phyloP scores from a whole-genome alignment of 2,329 filamentous ascomycete genomes.

The Ophiostoma quercus region DNA sequence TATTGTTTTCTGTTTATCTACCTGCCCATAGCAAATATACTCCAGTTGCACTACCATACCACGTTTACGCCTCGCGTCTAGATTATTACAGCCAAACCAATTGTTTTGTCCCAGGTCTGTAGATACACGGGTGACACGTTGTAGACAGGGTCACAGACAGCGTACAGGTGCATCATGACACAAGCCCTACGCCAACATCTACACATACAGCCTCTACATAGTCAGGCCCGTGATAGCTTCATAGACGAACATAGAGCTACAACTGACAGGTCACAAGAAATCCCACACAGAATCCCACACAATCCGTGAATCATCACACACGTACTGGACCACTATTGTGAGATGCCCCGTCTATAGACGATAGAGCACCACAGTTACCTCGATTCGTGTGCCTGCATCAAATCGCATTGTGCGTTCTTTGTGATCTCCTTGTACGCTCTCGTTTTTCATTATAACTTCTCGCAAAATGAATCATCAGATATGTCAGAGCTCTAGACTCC shows the following conservation, averaged over 20 bases:
- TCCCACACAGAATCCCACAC: neutral
- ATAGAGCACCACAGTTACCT: constrained; percentile 10
- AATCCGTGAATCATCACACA: constrained; percentile 4
- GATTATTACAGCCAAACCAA: neutral
- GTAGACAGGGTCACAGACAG: neutral
- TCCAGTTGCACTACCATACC: neutral
- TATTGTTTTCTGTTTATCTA: neutral
- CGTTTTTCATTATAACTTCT: neutral
- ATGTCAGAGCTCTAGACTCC: neutral
- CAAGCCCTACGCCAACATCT: neutral
- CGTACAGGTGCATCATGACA: neutral
- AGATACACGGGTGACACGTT: constrained; percentile 10
- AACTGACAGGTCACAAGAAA: neutral
- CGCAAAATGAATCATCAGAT: neutral
- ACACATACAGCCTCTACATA: neutral
- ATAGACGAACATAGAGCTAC: neutral
- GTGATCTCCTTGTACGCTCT: no score
- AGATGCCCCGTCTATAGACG: neutral
- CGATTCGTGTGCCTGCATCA: constrained; percentile 12
- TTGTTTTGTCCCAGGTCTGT: neutral
- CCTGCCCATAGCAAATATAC: neutral
- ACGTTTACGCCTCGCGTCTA: neutral
- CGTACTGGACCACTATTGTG: constrained; percentile 1
- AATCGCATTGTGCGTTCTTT: neutral
- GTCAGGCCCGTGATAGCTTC: neutral